Conservation (phyloP, 805 yeast species). For the Suhomyces sp. region DNA sequence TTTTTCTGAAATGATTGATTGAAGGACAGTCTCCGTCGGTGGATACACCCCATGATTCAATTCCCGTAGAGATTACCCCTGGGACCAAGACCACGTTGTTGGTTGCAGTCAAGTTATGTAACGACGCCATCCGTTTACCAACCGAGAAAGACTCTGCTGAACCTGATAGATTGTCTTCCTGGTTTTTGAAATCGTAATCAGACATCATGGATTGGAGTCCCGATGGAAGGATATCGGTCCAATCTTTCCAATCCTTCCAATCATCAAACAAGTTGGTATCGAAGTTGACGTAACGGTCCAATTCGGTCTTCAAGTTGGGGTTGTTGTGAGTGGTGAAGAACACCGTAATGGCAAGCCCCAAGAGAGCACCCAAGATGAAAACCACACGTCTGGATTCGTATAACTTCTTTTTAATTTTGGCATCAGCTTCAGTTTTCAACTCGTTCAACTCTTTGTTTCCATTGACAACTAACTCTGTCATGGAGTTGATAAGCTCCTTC, state of each 20-base stretch:
- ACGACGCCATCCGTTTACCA: conserved; percentile 60
- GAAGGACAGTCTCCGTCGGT: conserved; percentile 76
- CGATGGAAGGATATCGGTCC: conserved; percentile 64
- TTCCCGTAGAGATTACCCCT: conserved; percentile 92
- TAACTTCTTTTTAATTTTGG: conserved; percentile 20
- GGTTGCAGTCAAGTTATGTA: conserved; percentile 53
- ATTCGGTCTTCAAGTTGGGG: conserved; percentile 42
- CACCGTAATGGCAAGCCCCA: conserved; percentile 67
- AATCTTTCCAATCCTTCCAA: conserved; percentile 39
- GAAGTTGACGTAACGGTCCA: conserved; percentile 50
- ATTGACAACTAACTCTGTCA: background rate
- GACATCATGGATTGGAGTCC: conserved; percentile 58
- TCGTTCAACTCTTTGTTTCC: conserved; percentile 7
- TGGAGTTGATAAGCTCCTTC: background rate
- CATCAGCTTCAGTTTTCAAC: background rate
- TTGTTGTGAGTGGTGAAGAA: conserved; percentile 48
- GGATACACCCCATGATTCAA: conserved; percentile 87
- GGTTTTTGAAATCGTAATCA: conserved; percentile 45
- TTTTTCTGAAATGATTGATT: conserved; percentile 79
- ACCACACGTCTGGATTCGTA: conserved; percentile 57
- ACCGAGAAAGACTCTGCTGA: conserved; percentile 85
- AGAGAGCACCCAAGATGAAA: conserved; percentile 67
- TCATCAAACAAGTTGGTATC: conserved; percentile 50
- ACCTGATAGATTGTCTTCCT: conserved; percentile 38
- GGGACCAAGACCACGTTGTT: conserved; percentile 91